Base-by-base conservation (phyloP, 75 land plant genomes). In the Pseudotsuga menziesii region DNA sequence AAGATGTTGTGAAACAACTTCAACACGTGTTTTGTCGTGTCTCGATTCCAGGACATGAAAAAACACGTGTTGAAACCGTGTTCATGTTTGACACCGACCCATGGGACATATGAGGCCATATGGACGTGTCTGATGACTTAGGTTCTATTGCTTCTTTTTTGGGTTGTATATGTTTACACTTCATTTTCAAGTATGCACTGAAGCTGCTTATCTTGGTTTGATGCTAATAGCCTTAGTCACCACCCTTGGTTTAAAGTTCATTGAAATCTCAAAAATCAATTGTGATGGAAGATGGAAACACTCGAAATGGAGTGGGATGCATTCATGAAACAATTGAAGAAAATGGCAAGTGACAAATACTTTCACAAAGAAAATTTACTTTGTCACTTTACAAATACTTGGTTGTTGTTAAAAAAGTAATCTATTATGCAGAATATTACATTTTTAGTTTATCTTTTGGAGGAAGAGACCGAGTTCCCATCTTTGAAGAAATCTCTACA, bases 281-380 rank as follows among this genome's bases (percentile, higher is more conserved):
- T 73, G 16, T 16, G 12, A 54, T 72, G 74, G 35, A 83, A 91
- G 93, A 78, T 91, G 44, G 91, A 89, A 13, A 57, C 22, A 8
- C 78, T 64, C 54, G 86, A 89, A 81, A 73, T 66, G 13, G 89
- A 91, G 73, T 82, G 60, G 26, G 82, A 83, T 29, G 73, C 80
- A 26, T 58, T 84, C n/a, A 75, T 81, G 64, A 81, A 78, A 64
- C 87, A 81, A 7, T 63, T 91, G 29, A 86, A 75, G 75, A 87
- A 83, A 15, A 72, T 90, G 88, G 90, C 83, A 81, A 76, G 41
- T 76, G n/a, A 56, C 4, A 61, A 44, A 26, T 29, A 59, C 22
- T 3, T 59, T 19, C 61, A 17, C 61, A 59, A 58, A 59, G 61
- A 59, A 59, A 59, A n/a, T 19, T 59, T 44, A 44, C 48, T 36